phyloP scores from a whole-genome alignment of 2,329 filamentous ascomycete species.

The Sphaceloma murrayae region DNA sequence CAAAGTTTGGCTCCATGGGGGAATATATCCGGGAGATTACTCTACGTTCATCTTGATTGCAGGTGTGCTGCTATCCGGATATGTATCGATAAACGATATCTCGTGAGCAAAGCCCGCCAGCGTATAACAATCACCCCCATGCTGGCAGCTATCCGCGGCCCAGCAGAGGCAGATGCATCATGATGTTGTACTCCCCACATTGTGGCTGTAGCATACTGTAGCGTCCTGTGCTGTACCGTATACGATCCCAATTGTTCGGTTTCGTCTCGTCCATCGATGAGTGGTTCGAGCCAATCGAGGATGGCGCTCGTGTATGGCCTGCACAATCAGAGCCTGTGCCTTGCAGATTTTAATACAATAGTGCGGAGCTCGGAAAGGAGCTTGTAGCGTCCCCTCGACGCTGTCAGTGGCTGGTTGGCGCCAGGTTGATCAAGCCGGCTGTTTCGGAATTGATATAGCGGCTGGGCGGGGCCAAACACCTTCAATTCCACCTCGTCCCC shows the following conservation, averaged over 20 bases:
- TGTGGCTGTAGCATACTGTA: no score
- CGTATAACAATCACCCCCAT: background rate
- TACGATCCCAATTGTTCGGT: background rate
- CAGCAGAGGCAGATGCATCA: no score
- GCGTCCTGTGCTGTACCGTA: no score
- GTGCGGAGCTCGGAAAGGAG: background rate
- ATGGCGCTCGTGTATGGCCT: background rate
- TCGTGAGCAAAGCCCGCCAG: no score
- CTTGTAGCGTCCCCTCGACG: background rate
- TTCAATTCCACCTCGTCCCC: slow-evolving; percentile 5
- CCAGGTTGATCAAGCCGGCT: background rate
- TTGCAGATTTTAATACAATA: slow-evolving; percentile 1
- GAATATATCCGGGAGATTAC: slow-evolving; percentile 9
- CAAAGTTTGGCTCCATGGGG: no score
- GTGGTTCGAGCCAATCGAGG: slow-evolving; percentile 1
- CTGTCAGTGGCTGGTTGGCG: slow-evolving; percentile 11
- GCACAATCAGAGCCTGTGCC: background rate
- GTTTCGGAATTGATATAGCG: slow-evolving; percentile 8
- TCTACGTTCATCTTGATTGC: slow-evolving; percentile 3
- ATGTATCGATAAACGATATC: background rate
- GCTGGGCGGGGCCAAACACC: slow-evolving; percentile 12
- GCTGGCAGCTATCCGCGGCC: no score
- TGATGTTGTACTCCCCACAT: no score
- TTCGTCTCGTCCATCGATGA: slow-evolving; percentile 3
- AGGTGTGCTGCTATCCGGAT: slow-evolving; percentile 7